Evolutionary conservation across 129 eudicot genomes (phyloP), one percentile per base, ranked within the genome.

Genomic region (Helianthus tuberosus): DNA sequence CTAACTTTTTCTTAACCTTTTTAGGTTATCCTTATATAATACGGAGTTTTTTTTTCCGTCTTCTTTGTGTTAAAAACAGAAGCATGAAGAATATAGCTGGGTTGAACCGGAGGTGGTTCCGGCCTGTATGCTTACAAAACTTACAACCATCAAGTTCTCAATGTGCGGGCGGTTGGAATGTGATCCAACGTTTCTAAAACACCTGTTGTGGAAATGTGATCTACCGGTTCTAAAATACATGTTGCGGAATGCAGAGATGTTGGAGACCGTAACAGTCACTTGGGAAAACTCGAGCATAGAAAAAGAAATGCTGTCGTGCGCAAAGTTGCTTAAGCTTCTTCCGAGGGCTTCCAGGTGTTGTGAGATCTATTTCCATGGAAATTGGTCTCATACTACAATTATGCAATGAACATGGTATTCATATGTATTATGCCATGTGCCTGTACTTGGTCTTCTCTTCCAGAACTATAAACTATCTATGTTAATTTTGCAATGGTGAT

Each of bases 71-170:
- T 59, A 15, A 12, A 72, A 17, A 16, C 38, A 46, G 49, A 32
- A 61, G 70, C 49, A n/a, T 4, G 35, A 5, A 25, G 61, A 47
- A 15, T 6, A 15, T 29, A 0, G 55, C 15, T 72, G 77, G 77
- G 25, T 25, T 10, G 50, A 73, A 63, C 62, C 70, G n/a, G 9
- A 29, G 61, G 48, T 27, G 0, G 62, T 41, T 58, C 57, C 76
- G 6, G 27, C 27, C 1, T 53, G 60, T 53, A 7, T 15, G 27
- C 60, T 15, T 15, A 15, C 60, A 15, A 15, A 53, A 20, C 27
- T 53, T 12, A 3, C 7, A 12, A 14, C 16, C 7, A 50, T 50
- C 16, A 50, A 13, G 16, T 53, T 15, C 67, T 29, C 44, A 39
- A 39, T 39, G 8, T 3, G 44, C 3, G 8, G 4, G 44, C 4